These are phyloP conservation scores for Leptographium wingfieldii DNA, from an alignment of 2,329 filamentous ascomycete species.

Conservation along the genomic window DNA sequence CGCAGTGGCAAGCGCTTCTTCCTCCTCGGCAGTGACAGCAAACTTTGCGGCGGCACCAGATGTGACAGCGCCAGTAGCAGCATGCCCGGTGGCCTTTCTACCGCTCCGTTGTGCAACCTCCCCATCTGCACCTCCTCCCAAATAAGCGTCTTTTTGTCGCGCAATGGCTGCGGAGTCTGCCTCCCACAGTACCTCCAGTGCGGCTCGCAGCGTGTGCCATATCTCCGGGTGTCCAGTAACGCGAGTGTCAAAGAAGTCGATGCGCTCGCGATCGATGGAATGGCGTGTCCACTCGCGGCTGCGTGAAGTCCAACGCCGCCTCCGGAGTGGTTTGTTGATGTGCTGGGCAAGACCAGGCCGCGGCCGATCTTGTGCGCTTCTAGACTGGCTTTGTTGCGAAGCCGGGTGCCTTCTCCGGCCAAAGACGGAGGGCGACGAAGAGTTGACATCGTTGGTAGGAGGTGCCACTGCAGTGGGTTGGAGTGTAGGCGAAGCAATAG, in stretches of 20 bases:
- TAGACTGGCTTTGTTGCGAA: background rate
- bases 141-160: background rate
- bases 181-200: constrained; percentile 55
- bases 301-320: constrained; percentile 52
- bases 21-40: constrained; percentile 20
- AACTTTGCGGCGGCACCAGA: constrained; percentile 19
- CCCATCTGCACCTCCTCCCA: background rate
- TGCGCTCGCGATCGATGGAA: constrained; percentile 57
- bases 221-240: constrained; percentile 66
- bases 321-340: constrained; percentile 56
- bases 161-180: constrained; percentile 16
- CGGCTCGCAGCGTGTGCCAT: constrained; percentile 63
- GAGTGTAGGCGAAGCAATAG: constrained; percentile 15
- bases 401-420: background rate
- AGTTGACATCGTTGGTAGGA: background rate
- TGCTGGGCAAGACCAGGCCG: constrained; percentile 43
- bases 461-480: background rate
- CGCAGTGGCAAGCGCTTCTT: constrained; percentile 47
- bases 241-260: constrained; percentile 81
- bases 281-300: constrained; percentile 56
- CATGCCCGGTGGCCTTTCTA: background rate
- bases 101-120: background rate
- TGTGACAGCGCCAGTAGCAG: background rate
- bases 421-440: background rate
- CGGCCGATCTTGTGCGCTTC: constrained; percentile 10